Conservation (phyloP, 2,329 filamentous ascomycete genomes). For the Fusarium verrucosum region DNA sequence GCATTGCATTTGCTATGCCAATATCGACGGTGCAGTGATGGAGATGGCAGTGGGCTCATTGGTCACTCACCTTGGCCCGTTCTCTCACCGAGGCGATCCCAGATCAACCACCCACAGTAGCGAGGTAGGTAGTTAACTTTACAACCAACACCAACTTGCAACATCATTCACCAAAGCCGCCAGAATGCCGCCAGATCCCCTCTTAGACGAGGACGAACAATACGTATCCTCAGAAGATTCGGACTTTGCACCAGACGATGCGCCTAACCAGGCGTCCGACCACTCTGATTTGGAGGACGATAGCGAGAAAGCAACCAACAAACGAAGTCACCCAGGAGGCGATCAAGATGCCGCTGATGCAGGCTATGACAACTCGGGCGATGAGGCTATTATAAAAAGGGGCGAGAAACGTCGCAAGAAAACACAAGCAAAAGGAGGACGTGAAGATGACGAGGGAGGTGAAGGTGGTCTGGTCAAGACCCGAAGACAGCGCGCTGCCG, state of each 20-base stretch:
- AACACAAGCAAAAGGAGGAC: slow-evolving; percentile 52
- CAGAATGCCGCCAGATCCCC: slow-evolving; percentile 56
- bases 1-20: neutral
- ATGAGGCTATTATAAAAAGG: slow-evolving; percentile 73
- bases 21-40: neutral
- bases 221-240: slow-evolving; percentile 79
- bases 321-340: slow-evolving; percentile 33
- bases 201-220: slow-evolving; percentile 61
- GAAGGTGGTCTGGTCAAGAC: slow-evolving; percentile 76
- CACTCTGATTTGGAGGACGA: slow-evolving; percentile 61
- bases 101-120: neutral
- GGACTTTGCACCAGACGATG: slow-evolving; percentile 73
- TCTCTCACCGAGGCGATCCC: slow-evolving; percentile 15
- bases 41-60: slow-evolving; percentile 25
- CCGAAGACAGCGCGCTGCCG: slow-evolving; percentile 72
- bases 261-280: slow-evolving; percentile 57
- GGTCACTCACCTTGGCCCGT: slow-evolving; percentile 21
- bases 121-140: neutral
- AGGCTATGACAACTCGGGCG: slow-evolving; percentile 74
- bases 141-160: neutral
- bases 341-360: slow-evolving; percentile 52
- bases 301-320: slow-evolving; percentile 41
- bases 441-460: slow-evolving; percentile 61
- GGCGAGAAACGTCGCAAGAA: slow-evolving; percentile 63
- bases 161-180: slow-evolving; percentile 3